These are phyloP conservation scores for Solioccasus polychromus DNA, from an alignment of 768 basidiomycete genomes.

Conservation along the genomic window DNA sequence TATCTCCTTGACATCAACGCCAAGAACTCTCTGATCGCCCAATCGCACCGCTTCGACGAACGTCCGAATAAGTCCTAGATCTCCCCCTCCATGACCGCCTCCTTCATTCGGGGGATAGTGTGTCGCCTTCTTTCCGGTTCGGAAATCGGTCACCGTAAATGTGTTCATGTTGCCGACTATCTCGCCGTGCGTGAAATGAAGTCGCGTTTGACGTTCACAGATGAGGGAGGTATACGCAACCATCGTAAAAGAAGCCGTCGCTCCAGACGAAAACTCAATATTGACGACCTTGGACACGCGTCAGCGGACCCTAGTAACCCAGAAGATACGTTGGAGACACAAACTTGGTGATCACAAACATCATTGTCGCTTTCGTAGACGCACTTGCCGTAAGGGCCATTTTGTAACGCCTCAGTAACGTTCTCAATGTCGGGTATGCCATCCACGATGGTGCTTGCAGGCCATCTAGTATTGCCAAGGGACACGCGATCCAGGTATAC, in stretches of 20 bases:
- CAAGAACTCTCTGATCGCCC: slow-evolving; percentile 60
- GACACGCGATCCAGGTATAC: slow-evolving; percentile 81
- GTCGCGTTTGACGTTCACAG: slow-evolving; percentile 78
- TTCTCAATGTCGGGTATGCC: slow-evolving; percentile 87
- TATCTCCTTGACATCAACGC: slow-evolving; percentile 65
- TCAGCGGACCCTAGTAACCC: neutral
- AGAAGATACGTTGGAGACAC: neutral
- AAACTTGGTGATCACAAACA: slow-evolving; percentile 81
- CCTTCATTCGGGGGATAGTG: slow-evolving; percentile 54
- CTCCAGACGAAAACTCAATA: slow-evolving; percentile 77
- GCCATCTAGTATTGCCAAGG: slow-evolving; percentile 52
- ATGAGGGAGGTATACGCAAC: slow-evolving; percentile 77
- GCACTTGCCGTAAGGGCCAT: slow-evolving; percentile 74
- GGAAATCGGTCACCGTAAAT: slow-evolving; percentile 79
- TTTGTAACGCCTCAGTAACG: slow-evolving; percentile 65
- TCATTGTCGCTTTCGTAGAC: slow-evolving; percentile 85
- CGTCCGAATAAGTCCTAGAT: slow-evolving; percentile 66
- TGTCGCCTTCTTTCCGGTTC: slow-evolving; percentile 42
- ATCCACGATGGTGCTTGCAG: slow-evolving; percentile 66
- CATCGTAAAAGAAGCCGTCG: slow-evolving; percentile 88
- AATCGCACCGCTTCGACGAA: slow-evolving; percentile 75
- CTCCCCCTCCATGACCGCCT: slow-evolving; percentile 83
- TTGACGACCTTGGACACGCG: slow-evolving; percentile 62
- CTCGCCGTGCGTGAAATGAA: slow-evolving; percentile 87
- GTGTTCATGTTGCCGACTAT: slow-evolving; percentile 81